Percentiles rank a stretch among this genome's conserved stretches.
phyloP scores from a whole-genome alignment of 1,139 yeast genomes.

The Kluyveromyces marxianus region DNA sequence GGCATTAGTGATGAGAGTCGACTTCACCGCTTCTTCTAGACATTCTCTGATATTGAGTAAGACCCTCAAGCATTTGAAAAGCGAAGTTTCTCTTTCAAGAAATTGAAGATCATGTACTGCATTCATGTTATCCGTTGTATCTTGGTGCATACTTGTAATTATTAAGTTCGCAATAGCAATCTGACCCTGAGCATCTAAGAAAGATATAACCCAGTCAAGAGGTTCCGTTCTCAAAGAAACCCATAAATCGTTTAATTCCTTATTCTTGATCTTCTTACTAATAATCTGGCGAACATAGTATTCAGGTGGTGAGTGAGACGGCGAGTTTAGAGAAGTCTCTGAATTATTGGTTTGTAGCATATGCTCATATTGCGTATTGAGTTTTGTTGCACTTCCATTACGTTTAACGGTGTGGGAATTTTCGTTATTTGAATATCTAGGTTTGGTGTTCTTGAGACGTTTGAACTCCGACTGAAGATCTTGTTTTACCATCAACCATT shows the following conservation, averaged over 20 bases:
- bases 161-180: conserved; percentile 64
- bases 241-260: conserved; percentile 77
- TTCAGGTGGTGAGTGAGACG: conserved; percentile 47
- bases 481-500: conserved; percentile 89
- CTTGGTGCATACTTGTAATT: conserved; percentile 33
- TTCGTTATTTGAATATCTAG: conserved; percentile 1
- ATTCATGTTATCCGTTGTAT: conserved; percentile 11
- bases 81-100: conserved; percentile 51
- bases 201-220: conserved; percentile 79
- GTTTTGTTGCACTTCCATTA: not conserved
- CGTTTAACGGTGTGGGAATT: not conserved
- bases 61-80: conserved; percentile 58
- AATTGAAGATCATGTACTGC: conserved; percentile 28
- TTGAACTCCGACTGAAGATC: conserved; percentile 74
- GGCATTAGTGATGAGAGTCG: conserved; percentile 48
- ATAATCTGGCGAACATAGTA: conserved; percentile 70
- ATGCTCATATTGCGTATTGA: conserved; percentile 8
- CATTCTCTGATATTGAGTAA: conserved; percentile 51
- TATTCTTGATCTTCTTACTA: conserved; percentile 58
- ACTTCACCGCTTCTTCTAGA: conserved; percentile 46
- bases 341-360: conserved; percentile 6
- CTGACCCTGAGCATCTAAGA: conserved; percentile 82
- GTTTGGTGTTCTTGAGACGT: conserved; percentile 31
- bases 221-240: conserved; percentile 91
- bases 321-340: conserved; percentile 10